These are phyloP conservation scores for Eutrema heterophyllum DNA, from an alignment of 345 rosid species.

Conservation along the genomic window DNA sequence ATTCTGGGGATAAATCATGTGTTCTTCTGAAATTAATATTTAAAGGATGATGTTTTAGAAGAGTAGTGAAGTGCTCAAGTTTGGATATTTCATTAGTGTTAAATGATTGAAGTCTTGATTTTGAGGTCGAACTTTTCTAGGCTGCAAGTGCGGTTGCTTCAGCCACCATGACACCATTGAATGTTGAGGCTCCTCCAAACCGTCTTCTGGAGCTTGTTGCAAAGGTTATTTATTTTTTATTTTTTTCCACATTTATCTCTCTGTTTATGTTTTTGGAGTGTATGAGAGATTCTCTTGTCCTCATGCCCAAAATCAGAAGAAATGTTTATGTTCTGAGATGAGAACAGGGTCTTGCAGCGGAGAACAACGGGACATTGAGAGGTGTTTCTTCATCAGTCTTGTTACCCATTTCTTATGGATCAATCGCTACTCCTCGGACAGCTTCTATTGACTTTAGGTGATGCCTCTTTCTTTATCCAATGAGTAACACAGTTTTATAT, in stretches of 20 bases:
- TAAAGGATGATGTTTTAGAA: too few species aligned
- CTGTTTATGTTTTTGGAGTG: neutral
- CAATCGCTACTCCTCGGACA: slow-evolving; percentile 42
- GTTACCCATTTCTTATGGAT: slow-evolving; percentile 46
- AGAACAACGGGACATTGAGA: slow-evolving; percentile 54
- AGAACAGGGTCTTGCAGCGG: slow-evolving; percentile 85
- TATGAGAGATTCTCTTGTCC: neutral
- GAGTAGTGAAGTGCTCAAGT: slow-evolving; percentile 6
- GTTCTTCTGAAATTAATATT: too few species aligned
- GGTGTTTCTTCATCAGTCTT: slow-evolving; percentile 48
- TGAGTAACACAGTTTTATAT: neutral
- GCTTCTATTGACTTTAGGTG: slow-evolving; percentile 66
- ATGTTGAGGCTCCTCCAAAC: slow-evolving; percentile 59
- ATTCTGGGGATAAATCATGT: neutral
- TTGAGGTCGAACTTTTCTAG: slow-evolving; percentile 32
- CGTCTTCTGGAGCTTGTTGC: slow-evolving; percentile 79
- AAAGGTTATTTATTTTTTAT: slow-evolving; percentile 43
- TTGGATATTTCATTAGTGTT: neutral
- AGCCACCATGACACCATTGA: slow-evolving; percentile 75
- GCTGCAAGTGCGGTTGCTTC: slow-evolving; percentile 78
- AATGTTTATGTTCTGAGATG: slow-evolving; percentile 33
- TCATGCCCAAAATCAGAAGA: neutral
- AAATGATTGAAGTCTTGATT: slow-evolving; percentile 7
- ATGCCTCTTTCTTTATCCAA: neutral
- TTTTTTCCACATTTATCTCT: neutral